Base-by-base conservation (phyloP, 352 stramenopile genomes). In the Plasmopara viticola region DNA sequence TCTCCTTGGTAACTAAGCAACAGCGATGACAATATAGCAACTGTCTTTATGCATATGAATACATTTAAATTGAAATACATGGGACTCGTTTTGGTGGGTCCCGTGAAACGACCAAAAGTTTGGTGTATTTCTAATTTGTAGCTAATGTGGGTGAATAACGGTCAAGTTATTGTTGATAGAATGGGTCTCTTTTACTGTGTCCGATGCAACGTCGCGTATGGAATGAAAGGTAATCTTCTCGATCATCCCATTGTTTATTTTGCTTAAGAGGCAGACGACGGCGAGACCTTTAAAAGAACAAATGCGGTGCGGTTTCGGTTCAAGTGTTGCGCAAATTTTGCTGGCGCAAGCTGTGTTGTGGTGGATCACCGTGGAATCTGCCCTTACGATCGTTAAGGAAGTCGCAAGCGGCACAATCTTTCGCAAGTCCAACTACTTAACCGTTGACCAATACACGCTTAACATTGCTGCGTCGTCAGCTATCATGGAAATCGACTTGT, bases 1-100 rank as follows among this genome's bases (percentile, higher is more conserved):
- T 70, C 73, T 99, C 54, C 86, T 99, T 6, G 88, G 89, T 48
- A 96, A 97, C 60, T 97, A 96, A 38, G 44, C 29, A 29, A 20
- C 3, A 44, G 5, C 28, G 25, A 38, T 58, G 17, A 25, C 1
- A 25, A 25, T 25, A 25, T 25, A 25, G 20, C 9, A 42, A 17
- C 4, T 31, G 39, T 41, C n/a, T 58, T 25, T 9, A 38, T 47
- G 7, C 6, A 38, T 58, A 25, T 20, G 10, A 15, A 14, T 25
- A 45, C 40, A 45, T 25, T 41, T 17, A 17, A 41, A 7, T 41
- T 17, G 12, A 41, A 18, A 18, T 30, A 0, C 13, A 30, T 25
- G 20, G 1, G 20, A 25, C 20, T 25, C 20, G 20, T 40, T 39
- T 39, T 39, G 44, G 10, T 44, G 20, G 6, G 28, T 48, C 48